A percentile compares a stretch with the other conserved stretches of the same genome.
These are phyloP conservation scores for Penicillium pancosmium DNA, from an alignment of 495 filamentous ascomycete species.

Conservation along the genomic window DNA sequence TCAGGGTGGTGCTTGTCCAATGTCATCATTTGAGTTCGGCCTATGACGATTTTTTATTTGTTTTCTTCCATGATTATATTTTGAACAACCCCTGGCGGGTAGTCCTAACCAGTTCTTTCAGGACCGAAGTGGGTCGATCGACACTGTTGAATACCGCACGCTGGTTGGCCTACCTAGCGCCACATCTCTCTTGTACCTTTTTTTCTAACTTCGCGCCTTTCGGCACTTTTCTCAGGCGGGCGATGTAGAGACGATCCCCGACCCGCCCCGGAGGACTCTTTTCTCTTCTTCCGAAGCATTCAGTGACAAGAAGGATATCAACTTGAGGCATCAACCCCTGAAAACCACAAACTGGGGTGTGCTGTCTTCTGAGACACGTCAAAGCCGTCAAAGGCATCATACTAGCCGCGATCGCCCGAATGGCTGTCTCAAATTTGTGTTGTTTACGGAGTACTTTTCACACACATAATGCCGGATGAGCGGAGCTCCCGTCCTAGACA, in stretches of 20 bases:
- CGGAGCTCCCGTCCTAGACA: not conserved
- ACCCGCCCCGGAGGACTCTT: not conserved
- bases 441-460: conserved; percentile 3
- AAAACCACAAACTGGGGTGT: not conserved
- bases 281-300: not conserved
- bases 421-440: conserved; percentile 2
- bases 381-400: not conserved
- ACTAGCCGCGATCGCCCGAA: not conserved
- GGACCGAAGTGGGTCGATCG: not conserved
- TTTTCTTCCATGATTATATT: not conserved
- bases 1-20: not conserved
- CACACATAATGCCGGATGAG: not conserved
- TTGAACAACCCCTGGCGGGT: not conserved
- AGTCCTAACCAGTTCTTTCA: not conserved
- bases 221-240: not conserved
- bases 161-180: not conserved
- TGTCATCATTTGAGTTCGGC: not conserved
- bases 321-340: too few relatives aligned
- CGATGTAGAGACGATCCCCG: not conserved
- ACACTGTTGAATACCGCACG: not conserved
- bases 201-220: not conserved
- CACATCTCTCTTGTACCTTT: not conserved
- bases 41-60: conserved; percentile 4
- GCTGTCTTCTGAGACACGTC: not conserved
- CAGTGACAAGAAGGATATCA: too few relatives aligned